Evolutionary conservation across 179 eudicot genomes (phyloP).

Genomic region (Nepenthes alata): DNA sequence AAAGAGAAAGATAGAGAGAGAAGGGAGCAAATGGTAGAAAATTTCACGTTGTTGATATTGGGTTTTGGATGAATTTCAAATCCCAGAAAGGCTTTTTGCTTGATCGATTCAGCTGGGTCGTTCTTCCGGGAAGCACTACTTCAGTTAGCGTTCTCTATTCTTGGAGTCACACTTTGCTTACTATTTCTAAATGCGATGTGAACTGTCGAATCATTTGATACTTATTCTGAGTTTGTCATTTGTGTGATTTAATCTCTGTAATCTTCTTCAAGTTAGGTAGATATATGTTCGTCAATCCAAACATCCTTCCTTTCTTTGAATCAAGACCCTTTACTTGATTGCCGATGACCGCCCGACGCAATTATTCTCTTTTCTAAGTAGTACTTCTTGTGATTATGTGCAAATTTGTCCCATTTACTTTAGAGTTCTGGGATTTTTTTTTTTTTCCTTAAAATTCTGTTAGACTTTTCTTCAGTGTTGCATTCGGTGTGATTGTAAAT

Average conservation of each 20-base stretch:
- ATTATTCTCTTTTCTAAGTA: too few species aligned
- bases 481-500: conserved; percentile 10
- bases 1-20: conserved; percentile 1
- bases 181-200: too few species aligned
- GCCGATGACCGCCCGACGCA: too few species aligned
- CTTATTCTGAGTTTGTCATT: too few species aligned
- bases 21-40: conserved; percentile 5
- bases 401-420: not conserved
- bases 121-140: not conserved
- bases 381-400: too few species aligned
- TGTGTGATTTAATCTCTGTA: too few species aligned
- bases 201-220: too few species aligned
- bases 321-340: too few species aligned
- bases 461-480: not conserved
- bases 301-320: too few species aligned
- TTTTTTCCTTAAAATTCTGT: not conserved
- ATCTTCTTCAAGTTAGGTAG: too few species aligned
- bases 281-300: too few species aligned
- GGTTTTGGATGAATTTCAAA: conserved; percentile 35
- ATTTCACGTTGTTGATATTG: conserved; percentile 23
- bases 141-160: conserved; percentile 8
- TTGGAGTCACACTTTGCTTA: too few species aligned
- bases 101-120: conserved; percentile 14
- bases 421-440: not conserved
- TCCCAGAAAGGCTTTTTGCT: conserved; percentile 23